These are phyloP conservation scores for Neospermospora avenae DNA, from an alignment of 2,329 filamentous ascomycete species.

Conservation along the genomic window DNA sequence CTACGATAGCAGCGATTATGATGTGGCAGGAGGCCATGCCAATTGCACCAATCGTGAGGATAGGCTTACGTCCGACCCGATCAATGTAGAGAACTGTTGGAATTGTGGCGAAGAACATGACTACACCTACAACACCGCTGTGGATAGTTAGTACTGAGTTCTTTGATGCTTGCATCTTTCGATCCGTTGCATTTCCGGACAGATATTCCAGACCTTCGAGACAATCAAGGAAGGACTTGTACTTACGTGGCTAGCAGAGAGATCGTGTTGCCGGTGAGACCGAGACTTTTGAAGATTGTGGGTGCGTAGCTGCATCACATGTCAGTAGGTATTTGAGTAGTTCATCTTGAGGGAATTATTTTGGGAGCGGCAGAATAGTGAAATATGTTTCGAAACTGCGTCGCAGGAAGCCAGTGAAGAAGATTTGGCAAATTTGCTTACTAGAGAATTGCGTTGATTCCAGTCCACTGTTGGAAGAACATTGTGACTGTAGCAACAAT, in stretches of 20 bases:
- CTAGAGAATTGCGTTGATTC: constrained; percentile 42
- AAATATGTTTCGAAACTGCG: background rate
- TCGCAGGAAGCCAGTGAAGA: background rate
- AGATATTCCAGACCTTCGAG: no score
- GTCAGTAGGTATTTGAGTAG: background rate
- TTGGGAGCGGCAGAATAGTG: background rate
- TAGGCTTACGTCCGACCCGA: constrained; percentile 58
- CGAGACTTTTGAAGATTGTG: constrained; percentile 44
- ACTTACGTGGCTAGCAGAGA: constrained; percentile 58
- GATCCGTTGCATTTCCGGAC: no score
- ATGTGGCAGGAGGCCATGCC: constrained; percentile 68
- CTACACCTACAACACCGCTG: constrained; percentile 63
- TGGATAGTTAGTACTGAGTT: no score
- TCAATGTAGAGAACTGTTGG: constrained; percentile 66
- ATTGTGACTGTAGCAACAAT: constrained; percentile 60
- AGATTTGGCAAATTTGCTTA: background rate
- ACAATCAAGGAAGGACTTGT: no score
- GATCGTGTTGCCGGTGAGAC: constrained; percentile 43
- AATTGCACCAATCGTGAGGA: constrained; percentile 61
- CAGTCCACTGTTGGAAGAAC: constrained; percentile 55
- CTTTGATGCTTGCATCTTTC: no score
- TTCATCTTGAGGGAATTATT: background rate
- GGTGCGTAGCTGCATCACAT: constrained; percentile 40
- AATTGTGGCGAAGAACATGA: constrained; percentile 66
- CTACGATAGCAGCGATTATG: constrained; percentile 68